Evolutionary conservation across 2,329 filamentous ascomycete species (phyloP).

Genomic region (Penicillium sp.): DNA sequence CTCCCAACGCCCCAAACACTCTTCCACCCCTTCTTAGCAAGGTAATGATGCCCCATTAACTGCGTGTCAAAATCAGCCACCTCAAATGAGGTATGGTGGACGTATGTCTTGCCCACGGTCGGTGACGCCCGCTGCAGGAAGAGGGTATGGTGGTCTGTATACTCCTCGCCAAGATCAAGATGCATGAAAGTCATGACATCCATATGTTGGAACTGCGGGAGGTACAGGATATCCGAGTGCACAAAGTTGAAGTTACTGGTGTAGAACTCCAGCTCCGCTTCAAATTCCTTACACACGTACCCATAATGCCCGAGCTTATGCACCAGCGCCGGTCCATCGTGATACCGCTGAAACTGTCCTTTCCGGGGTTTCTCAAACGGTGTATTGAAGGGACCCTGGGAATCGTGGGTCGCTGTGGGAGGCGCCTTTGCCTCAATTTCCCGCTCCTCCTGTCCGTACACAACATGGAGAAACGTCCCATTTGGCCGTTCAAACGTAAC

Average conservation of each 20-base stretch:
- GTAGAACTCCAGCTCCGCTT: conserved; percentile 48
- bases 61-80: not conserved
- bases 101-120: not conserved
- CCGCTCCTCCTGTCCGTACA: conserved; percentile 56
- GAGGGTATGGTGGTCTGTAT: no score
- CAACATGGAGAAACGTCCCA: conserved; percentile 61
- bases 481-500: conserved; percentile 49
- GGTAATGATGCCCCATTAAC: not conserved
- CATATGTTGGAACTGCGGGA: conserved; percentile 21
- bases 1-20: not conserved
- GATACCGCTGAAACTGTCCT: conserved; percentile 40
- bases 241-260: conserved; percentile 53
- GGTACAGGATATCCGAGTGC: conserved; percentile 51
- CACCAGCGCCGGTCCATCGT: conserved; percentile 33
- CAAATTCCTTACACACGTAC: conserved; percentile 38
- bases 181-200: conserved; percentile 7
- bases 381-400: conserved; percentile 21
- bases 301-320: conserved; percentile 50
- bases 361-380: conserved; percentile 22
- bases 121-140: no score
- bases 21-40: not conserved
- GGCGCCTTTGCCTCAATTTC: conserved; percentile 36
- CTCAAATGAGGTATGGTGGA: not conserved
- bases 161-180: no score
- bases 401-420: conserved; percentile 21